phyloP scores from a whole-genome alignment of 352 stramenopile genomes.

The Lagenidium giganteum region DNA sequence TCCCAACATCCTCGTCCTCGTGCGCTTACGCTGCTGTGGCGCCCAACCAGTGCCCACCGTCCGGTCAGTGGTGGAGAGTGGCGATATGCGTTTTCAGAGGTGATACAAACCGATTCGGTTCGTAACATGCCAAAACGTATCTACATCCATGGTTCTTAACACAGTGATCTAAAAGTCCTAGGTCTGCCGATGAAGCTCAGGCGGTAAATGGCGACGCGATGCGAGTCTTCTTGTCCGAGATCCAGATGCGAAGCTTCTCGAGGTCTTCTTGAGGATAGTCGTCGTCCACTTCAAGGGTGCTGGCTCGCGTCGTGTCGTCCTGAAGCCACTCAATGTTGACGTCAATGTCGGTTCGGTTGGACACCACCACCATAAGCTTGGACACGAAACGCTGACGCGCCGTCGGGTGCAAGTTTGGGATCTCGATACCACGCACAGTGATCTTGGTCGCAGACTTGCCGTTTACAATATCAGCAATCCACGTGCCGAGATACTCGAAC shows the following conservation, averaged over 20 bases:
- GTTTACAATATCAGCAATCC: conserved; percentile 77
- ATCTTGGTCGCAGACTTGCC: conserved; percentile 66
- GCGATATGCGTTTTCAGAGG: conserved; percentile 5
- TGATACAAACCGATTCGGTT: conserved; percentile 1
- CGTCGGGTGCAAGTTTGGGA: conserved; percentile 44
- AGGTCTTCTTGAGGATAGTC: conserved; percentile 32
- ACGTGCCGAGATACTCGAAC: conserved; percentile 77
- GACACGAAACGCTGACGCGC: conserved; percentile 68
- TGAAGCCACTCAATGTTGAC: conserved; percentile 81
- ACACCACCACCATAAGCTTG: conserved; percentile 75
- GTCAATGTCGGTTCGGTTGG: conserved; percentile 77
- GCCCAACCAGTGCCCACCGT: not conserved
- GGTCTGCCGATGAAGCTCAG: not conserved
- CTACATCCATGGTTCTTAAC: conserved; percentile 3
- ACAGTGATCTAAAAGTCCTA: not conserved
- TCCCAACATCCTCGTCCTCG: conserved; percentile 39
- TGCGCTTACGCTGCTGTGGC: conserved; percentile 2
- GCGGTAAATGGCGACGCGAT: conserved; percentile 71
- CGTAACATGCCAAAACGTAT: conserved; percentile 8
- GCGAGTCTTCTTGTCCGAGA: conserved; percentile 80
- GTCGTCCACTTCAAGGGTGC: conserved; percentile 23
- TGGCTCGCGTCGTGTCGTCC: conserved; percentile 40
- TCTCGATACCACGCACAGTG: conserved; percentile 75
- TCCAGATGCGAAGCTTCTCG: conserved; percentile 85
- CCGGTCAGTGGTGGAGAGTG: conserved; percentile 21